These are phyloP conservation scores for Pseudonectria foliicola DNA, from an alignment of 2,329 filamentous ascomycete genomes.

Conservation along the genomic window DNA sequence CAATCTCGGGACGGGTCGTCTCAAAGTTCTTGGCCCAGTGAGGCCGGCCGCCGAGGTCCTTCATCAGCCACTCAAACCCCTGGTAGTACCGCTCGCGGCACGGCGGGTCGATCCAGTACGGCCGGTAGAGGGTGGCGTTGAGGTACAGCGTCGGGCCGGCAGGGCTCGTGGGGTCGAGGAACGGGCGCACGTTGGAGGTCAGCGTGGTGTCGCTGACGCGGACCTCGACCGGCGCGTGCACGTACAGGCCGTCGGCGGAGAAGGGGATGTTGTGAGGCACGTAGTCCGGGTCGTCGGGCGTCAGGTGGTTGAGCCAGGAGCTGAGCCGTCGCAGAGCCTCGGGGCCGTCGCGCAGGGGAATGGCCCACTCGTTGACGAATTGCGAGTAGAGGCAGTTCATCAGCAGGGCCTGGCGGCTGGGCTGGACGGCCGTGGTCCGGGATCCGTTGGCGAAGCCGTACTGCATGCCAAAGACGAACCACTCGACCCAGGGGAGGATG, in stretches of 20 bases:
- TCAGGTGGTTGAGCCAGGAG: constrained; percentile 68
- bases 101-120: constrained; percentile 71
- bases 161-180: constrained; percentile 61
- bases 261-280: constrained; percentile 68
- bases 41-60: constrained; percentile 70
- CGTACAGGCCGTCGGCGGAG: constrained; percentile 68
- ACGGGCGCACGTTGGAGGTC: constrained; percentile 31
- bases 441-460: constrained; percentile 76
- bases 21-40: constrained; percentile 94
- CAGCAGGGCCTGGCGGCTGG: constrained; percentile 70
- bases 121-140: constrained; percentile 83
- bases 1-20: constrained; percentile 52
- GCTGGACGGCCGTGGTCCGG: constrained; percentile 68
- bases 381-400: constrained; percentile 99
- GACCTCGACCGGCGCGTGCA: constrained; percentile 91
- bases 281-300: constrained; percentile 56
- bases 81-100: constrained; percentile 74
- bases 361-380: constrained; percentile 96
- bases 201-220: constrained; percentile 65
- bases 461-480: constrained; percentile 96
- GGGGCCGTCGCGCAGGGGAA: constrained; percentile 78
- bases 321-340: constrained; percentile 78
- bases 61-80: constrained; percentile 88
- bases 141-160: constrained; percentile 75
- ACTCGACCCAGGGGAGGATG: constrained; percentile 82